phyloP scores from a whole-genome alignment of 75 land plant species.

The Cunninghamia lanceolata region DNA sequence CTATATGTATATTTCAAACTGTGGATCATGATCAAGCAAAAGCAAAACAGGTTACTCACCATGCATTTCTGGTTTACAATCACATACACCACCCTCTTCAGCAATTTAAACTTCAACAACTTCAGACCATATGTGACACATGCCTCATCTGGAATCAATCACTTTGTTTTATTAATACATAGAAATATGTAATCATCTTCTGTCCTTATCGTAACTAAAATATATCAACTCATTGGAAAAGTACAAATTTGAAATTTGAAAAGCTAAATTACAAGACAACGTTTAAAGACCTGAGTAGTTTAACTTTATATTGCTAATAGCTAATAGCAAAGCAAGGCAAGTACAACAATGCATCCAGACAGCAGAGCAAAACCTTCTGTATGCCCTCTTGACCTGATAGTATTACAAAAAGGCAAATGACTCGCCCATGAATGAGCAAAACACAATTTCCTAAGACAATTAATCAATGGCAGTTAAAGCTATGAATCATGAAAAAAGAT shows the following conservation, averaged over 20 bases:
- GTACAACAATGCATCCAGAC: background rate
- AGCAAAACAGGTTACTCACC: background rate
- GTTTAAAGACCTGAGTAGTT: background rate
- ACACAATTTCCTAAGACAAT: background rate
- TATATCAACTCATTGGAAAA: background rate
- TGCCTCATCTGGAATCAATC: background rate
- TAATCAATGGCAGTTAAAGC: background rate
- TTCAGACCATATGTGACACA: background rate
- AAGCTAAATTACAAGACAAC: background rate
- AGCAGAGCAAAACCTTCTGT: background rate
- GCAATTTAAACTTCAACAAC: background rate
- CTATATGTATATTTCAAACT: background rate
- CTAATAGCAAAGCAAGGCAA: background rate
- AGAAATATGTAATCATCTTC: background rate
- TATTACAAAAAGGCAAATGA: background rate
- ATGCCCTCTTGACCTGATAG: background rate
- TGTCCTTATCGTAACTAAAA: background rate
- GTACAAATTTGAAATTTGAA: background rate
- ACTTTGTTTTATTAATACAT: constrained; percentile 1
- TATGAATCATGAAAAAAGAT: background rate
- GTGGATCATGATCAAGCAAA: background rate
- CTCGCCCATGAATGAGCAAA: background rate
- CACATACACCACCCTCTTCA: background rate
- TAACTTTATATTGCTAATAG: background rate
- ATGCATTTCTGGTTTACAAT: background rate